A percentile compares a stretch with the other conserved stretches of the same genome.
Evolutionary conservation across 2,329 filamentous ascomycete genomes (phyloP).

Genomic region (Lomentospora prolificans): DNA sequence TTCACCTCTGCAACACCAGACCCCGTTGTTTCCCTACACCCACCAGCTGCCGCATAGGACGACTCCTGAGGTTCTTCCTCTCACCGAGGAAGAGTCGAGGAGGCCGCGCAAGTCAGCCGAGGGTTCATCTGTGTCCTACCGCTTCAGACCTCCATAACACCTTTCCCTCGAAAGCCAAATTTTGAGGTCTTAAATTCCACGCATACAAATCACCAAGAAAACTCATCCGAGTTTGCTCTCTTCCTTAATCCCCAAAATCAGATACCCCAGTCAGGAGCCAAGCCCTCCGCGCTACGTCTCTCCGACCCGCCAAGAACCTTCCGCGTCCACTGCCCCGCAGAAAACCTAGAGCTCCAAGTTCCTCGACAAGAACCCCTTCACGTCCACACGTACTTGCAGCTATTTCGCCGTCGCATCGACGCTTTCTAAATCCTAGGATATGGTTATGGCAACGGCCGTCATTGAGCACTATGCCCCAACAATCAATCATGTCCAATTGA

Average conservation of each 20-base stretch:
- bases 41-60: constrained; percentile 99
- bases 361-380: not conserved
- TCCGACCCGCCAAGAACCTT: not conserved
- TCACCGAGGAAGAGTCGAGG: constrained; percentile 98
- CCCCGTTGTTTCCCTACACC: constrained; percentile 48
- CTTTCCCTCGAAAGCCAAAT: constrained; percentile 15
- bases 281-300: too few species aligned
- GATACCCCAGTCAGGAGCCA: too few species aligned
- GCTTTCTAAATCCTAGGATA: constrained; percentile 34
- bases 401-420: constrained; percentile 12
- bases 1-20: constrained; percentile 31
- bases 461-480: constrained; percentile 42
- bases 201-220: not conserved
- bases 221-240: not conserved
- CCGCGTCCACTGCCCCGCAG: not conserved
- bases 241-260: not conserved
- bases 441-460: constrained; percentile 56
- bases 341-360: not conserved
- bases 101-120: constrained; percentile 88
- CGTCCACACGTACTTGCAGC: constrained; percentile 5
- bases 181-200: not conserved
- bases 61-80: constrained; percentile 97
- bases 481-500: constrained; percentile 39
- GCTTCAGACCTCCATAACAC: constrained; percentile 93
- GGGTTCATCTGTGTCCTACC: constrained; percentile 87